Base-by-base conservation (phyloP, 1,284 basidiomycete genomes). In the Irpex sp. region DNA sequence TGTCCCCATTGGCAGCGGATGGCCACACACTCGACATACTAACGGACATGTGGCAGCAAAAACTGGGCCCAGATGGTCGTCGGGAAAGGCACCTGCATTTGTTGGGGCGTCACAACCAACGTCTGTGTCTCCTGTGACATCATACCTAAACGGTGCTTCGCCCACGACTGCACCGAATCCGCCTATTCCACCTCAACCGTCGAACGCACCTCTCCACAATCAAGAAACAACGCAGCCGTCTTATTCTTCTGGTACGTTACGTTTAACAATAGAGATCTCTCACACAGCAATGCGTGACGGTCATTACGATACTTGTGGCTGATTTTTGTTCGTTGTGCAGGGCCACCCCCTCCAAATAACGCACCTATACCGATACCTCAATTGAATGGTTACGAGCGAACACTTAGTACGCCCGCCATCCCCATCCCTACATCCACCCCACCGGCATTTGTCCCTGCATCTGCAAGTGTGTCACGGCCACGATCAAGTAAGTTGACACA, bases 1-100 rank as follows among this genome's bases (percentile, higher is more conserved):
- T 4, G 63, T 76, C 6, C 46, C 75, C 1, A 73, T 77, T 1
- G 75, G 75, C 2, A 73, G 67, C 58, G 72, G 75, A 2, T 78
- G 75, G 77, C 77, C 77, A 2, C 64, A 72, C 54, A 72, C 67
- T 8, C 70, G 60, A 53, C 70, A 72, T 37, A 47, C 69, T 11
- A 70, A 70, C 35, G 71, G 71, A 31, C 65, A 26, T 26, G 21
- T 70, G 9, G 15, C 50, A n/a, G 50, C 31, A 39, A 60, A 50
- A 26, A 37, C 37, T 11, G 36, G 51, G 11, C 58, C 15, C 8
- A 39, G 59, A n/a, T 33, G n/a, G 31, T 43, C 49, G 13, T n/a
- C 17, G 8, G 39, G 8, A 21, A 61, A 50, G 37, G 8, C 60
- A 13, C 21, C 53, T 54, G 6, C 53, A 7, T 54, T 33, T 21